Evolutionary conservation across 2,329 filamentous ascomycete genomes (phyloP).

Genomic region (Atkinsonella hypoxylon): DNA sequence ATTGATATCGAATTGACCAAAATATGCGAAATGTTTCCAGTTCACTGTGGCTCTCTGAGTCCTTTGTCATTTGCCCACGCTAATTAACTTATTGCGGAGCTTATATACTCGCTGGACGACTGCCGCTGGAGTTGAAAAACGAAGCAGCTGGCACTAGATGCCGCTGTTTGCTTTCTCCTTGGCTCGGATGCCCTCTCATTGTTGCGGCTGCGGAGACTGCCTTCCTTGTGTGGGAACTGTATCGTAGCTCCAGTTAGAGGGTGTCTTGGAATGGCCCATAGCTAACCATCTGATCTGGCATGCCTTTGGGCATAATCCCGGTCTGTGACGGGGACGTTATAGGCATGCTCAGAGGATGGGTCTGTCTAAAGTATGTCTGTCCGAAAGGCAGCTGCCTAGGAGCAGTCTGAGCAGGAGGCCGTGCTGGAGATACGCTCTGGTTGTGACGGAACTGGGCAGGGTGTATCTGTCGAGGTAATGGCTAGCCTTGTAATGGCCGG

Average conservation of each 20-base stretch:
- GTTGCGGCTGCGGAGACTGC: background rate
- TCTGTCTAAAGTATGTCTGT: background rate
- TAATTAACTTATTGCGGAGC: background rate
- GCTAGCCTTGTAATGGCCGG: background rate
- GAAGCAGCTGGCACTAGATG: constrained; percentile 6
- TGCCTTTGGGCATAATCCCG: too few species aligned
- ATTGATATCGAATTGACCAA: background rate
- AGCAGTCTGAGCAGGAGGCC: background rate
- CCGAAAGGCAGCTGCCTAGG: background rate
- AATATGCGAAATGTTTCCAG: background rate
- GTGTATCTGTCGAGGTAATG: background rate
- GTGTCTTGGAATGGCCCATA: background rate
- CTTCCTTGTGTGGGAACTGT: background rate
- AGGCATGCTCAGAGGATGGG: constrained; percentile 1
- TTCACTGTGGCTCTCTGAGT: constrained; percentile 13
- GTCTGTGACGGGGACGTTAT: background rate
- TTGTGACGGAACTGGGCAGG: background rate
- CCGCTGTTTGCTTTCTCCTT: background rate
- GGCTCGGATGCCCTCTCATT: background rate
- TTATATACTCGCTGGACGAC: background rate
- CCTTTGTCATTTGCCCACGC: constrained; percentile 9
- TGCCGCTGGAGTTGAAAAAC: background rate
- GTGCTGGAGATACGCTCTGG: background rate
- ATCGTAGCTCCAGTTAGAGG: background rate
- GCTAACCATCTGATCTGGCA: background rate